Evolutionary conservation across 768 basidiomycete species (phyloP), one percentile per base, ranked within the genome.

Genomic region (Mycena vitilis): DNA sequence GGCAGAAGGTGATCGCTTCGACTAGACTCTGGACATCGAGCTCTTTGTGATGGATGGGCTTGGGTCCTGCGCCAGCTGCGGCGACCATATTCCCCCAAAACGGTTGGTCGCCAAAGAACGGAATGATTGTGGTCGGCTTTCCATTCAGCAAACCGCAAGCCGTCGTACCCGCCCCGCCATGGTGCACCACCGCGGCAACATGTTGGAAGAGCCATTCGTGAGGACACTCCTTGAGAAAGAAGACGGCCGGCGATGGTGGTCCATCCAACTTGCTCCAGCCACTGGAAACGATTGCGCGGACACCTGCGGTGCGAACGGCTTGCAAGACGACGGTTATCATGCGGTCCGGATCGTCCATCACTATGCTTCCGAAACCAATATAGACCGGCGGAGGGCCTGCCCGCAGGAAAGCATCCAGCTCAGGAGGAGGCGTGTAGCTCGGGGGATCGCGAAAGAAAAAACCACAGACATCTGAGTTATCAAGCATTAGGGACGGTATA

Each of bases 161-260:
- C 0, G 83, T 85, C 3, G 85, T 86, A 0, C 85, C 85, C 1
- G 85, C 84, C 0, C 84, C 84, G 6, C 85, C 85, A 70, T 79
- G 84, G 68, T 84, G 83, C 51, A 81, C 80, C 4, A 86, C 84
- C 0, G 83, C 83, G 0, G 80, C 66, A 9, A 84, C 83, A 22
- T 81, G 76, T 10, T 79, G 77, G 66, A 86, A 86, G 2, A 86
- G 73, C 85, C 85, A 86, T 72, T 86, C 85, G 68, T 86, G 85
- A 0, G 85, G 85, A 5, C 84, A 80, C 66, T 82, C 82, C 71
- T 80, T 81, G 13, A 85, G 75, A 23, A 83, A 82, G 70, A 82
- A 81, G 8, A 85, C 75, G 51, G 79, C 59, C 0, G 76, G 64
- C 4, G 81, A 79, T 0, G 81, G 74, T 38, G 77, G 70, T 0